Evolutionary conservation across 108 stramenopile genomes (phyloP), one percentile per base, ranked within the genome.

Genomic region (Stephanodiscus triporus): DNA sequence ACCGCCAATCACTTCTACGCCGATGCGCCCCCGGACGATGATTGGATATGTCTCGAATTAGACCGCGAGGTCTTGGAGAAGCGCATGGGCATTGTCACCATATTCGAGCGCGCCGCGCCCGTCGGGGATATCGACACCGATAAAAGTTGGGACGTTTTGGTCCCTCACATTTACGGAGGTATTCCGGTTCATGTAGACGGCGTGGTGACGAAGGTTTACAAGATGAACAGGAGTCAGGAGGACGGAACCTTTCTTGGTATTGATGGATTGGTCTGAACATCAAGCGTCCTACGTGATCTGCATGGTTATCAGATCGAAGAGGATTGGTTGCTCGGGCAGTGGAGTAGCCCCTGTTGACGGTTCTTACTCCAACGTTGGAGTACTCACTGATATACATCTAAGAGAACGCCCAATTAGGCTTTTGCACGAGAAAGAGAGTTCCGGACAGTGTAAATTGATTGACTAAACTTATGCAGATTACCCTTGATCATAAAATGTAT

Each of bases 1-100:
- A 92, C 87, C 11, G 95, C 90, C 43, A 96, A 96, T 82, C 91
- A 92, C 68, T 96, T 92, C 76, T 96, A 93, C 65, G 76, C 80
- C 10, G 59, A 64, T 1, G 63, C 70, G 10, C 27, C 29, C 5
- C 17, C 26, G 9, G 36, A 72, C 16, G 91, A 83, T 3, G 87
- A 89, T 47, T 96, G 95, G 95, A 84, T 96, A 38, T 96, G 95
- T 83, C 57, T 96, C 27, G 79, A 89, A 71, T 59, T 96, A 19
- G 80, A 63, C 40, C 75, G 84, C 9, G 32, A 38, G 22, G 80
- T 69, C 10, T 74, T 90, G 50, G 61, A 85, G 8, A 72, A 72
- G 19, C 69, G 81, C 51, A 42, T 71, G 20, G 94, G 94, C 5
- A 91, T 95, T 51, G 77, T 82, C 51, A 89, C 90, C 0, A 14